Evolutionary conservation across 805 yeast genomes (phyloP), one percentile per base, ranked within the genome.

Genomic region (Yamadazyma philogaea): DNA sequence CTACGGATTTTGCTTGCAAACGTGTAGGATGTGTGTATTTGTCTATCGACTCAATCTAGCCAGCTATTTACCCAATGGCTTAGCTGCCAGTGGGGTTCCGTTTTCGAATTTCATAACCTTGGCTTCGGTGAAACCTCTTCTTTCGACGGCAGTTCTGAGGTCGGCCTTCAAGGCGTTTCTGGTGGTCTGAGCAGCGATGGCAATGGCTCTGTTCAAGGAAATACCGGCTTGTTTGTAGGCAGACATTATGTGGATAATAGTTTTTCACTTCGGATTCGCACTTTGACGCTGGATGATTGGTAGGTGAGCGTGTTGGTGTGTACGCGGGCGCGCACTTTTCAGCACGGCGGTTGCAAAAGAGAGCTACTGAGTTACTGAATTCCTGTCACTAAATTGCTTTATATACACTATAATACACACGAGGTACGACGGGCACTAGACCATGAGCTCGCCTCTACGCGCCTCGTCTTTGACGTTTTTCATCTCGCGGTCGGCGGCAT

Each of bases 131-230:
- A 67, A 52, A 54, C 82, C 82, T 75, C 95, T 86, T 65, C 75
- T 78, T 59, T 80, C 78, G 53, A 84, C 84, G 48, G 74, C 77
- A 50, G 79, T 84, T 66, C 84, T 86, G 62, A 79, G 66, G 60
- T 90, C 96, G 51, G 89, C 81, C 76, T 91, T 91, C 64, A 91
- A 79, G 40, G 96, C 83, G 57, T 77, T 74, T 75, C 97, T 88
- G 56, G 88, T 79, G 49, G 95, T 79, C 65, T 81, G 81, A 61
- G 96, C 96, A 60, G 96, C 87, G 61, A 91, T 77, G 54, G 96
- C 79, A 67, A 90, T 77, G 71, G 91, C 91, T 67, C 83, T 86
- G 84, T 87, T 87, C 75, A 84, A 81, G 53, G 74, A 61, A 45
- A 70, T 69, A 46, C 75, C 75, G 42, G 75, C 75, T 70, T 70